phyloP scores from a whole-genome alignment of 192 early-diverging fungal species.

The Coemansia sp. region DNA sequence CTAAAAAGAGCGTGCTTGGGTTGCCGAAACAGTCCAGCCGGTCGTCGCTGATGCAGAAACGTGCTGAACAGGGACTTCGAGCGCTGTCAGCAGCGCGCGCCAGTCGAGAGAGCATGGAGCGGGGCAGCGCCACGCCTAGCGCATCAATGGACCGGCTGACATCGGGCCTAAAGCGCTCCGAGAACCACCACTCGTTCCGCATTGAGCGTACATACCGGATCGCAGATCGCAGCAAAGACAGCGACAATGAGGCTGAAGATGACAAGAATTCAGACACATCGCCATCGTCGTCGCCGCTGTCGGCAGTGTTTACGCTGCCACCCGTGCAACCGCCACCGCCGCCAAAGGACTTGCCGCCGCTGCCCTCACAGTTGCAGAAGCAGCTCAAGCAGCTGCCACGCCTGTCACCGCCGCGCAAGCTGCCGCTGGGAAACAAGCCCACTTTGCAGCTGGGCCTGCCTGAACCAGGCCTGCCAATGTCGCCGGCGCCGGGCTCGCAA shows the following conservation, averaged over 20 bases:
- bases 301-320: slow-evolving; percentile 32
- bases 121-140: slow-evolving; percentile 35
- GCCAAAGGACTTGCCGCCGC: slow-evolving; percentile 45
- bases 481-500: slow-evolving; percentile 35
- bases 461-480: slow-evolving; percentile 28
- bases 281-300: slow-evolving; percentile 42
- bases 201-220: slow-evolving; percentile 48
- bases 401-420: slow-evolving; percentile 52
- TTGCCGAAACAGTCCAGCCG: slow-evolving; percentile 20
- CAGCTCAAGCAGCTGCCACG: slow-evolving; percentile 51
- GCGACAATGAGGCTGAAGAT: slow-evolving; percentile 22
- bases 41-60: slow-evolving; percentile 41
- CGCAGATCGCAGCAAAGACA: slow-evolving; percentile 36
- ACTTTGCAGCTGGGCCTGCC: slow-evolving; percentile 42
- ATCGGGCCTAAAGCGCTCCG: slow-evolving; percentile 21
- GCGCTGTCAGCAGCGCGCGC: slow-evolving; percentile 16
- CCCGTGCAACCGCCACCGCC: slow-evolving; percentile 44
- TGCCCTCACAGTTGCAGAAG: slow-evolving; percentile 41
- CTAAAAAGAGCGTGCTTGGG: slow-evolving; percentile 1
- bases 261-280: slow-evolving; percentile 22
- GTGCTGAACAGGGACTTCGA: slow-evolving; percentile 30
- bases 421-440: slow-evolving; percentile 33
- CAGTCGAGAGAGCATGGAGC: slow-evolving; percentile 50
- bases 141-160: slow-evolving; percentile 38
- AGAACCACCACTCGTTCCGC: slow-evolving; percentile 32